A percentile compares a stretch with the other conserved stretches of the same genome.
Conservation (phyloP, 768 basidiomycete genomes). For the Mycena filopes region DNA sequence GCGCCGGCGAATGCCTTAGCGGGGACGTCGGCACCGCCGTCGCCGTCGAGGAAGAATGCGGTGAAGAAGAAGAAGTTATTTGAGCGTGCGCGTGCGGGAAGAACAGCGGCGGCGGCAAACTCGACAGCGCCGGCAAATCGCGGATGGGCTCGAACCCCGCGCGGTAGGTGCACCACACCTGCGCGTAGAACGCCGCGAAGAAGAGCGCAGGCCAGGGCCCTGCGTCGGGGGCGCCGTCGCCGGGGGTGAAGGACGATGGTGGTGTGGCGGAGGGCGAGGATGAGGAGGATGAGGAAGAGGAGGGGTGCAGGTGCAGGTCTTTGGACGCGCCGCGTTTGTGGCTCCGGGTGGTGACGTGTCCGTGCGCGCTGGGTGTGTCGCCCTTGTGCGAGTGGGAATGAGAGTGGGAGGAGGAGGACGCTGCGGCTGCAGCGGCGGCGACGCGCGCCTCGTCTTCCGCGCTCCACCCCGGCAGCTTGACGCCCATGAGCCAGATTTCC, state of each 20-base stretch:
- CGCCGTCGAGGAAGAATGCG: too few relatives aligned
- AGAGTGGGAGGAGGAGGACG: not conserved
- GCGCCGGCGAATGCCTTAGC: too few relatives aligned
- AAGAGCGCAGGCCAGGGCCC: slow-evolving; percentile 67
- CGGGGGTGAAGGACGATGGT: not conserved
- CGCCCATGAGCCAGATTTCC: slow-evolving; percentile 78
- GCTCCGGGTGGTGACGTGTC: not conserved
- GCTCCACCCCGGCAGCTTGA: slow-evolving; percentile 45
- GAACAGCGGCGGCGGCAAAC: not conserved
- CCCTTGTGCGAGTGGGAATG: not conserved
- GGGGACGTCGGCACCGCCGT: too few relatives aligned
- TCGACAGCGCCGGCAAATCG: slow-evolving; percentile 44
- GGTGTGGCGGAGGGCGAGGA: slow-evolving; percentile 3
- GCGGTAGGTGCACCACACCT: slow-evolving; percentile 81
- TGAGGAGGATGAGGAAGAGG: slow-evolving; percentile 1
- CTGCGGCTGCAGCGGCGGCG: slow-evolving; percentile 5
- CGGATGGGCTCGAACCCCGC: slow-evolving; percentile 73
- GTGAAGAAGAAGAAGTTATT: too few relatives aligned
- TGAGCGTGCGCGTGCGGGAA: not conserved
- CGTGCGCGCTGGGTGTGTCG: not conserved
- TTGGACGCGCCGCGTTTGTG: not conserved
- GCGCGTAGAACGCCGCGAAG: slow-evolving; percentile 77
- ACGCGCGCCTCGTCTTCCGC: slow-evolving; percentile 23
- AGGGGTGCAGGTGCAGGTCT: not conserved
- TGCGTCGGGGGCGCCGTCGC: slow-evolving; percentile 17